Evolutionary conservation across 768 basidiomycete species (phyloP).

Genomic region (Boletus rubroflammeus): DNA sequence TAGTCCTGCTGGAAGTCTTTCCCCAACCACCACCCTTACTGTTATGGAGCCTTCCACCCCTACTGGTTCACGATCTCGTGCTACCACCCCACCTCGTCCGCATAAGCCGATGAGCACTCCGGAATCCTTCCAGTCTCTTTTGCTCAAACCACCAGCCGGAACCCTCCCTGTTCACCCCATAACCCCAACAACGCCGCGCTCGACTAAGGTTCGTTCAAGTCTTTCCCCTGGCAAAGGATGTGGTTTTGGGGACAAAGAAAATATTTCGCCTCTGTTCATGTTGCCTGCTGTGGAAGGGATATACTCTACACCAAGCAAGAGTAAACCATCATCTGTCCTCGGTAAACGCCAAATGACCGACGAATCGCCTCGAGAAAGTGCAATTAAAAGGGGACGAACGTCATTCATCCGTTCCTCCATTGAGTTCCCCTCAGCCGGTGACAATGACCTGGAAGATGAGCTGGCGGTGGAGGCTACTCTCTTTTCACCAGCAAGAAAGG

Average conservation of each 20-base stretch:
- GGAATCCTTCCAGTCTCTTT: slow-evolving; percentile 30
- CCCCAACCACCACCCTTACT: neutral
- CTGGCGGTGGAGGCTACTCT: slow-evolving; percentile 23
- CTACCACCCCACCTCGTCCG: slow-evolving; percentile 36
- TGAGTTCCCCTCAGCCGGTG: slow-evolving; percentile 23
- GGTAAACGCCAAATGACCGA: slow-evolving; percentile 46
- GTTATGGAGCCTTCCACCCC: slow-evolving; percentile 30
- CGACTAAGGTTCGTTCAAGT: slow-evolving; percentile 16
- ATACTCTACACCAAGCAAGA: slow-evolving; percentile 32
- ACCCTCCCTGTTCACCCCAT: slow-evolving; percentile 25
- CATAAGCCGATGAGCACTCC: slow-evolving; percentile 34
- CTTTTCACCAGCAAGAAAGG: slow-evolving; percentile 16
- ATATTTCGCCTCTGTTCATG: slow-evolving; percentile 41
- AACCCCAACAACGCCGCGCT: slow-evolving; percentile 35
- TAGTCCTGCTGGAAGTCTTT: slow-evolving; percentile 1
- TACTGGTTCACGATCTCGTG: slow-evolving; percentile 17
- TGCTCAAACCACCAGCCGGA: slow-evolving; percentile 25
- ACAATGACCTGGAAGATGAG: slow-evolving; percentile 32
- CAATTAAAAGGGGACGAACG: slow-evolving; percentile 26
- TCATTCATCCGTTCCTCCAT: slow-evolving; percentile 33
- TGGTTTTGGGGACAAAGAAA: slow-evolving; percentile 54
- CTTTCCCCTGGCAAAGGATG: slow-evolving; percentile 39
- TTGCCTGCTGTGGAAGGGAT: slow-evolving; percentile 47
- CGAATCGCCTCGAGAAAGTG: slow-evolving; percentile 30
- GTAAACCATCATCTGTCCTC: slow-evolving; percentile 23